These are phyloP conservation scores for Talaromyces sp. DNA, from an alignment of 2,329 filamentous ascomycete species.

Conservation along the genomic window DNA sequence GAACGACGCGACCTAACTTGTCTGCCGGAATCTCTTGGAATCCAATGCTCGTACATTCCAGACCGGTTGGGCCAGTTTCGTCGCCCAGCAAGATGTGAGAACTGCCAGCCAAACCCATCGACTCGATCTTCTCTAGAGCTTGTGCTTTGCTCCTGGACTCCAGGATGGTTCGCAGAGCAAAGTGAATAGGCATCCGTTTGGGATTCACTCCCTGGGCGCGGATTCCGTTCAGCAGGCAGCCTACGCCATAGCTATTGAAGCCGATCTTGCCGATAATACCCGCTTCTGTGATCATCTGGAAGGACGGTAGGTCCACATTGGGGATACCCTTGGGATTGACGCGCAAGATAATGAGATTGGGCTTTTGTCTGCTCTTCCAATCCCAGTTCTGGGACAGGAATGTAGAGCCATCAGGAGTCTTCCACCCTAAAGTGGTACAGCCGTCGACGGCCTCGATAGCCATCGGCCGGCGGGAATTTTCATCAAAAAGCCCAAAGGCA, in stretches of 20 bases:
- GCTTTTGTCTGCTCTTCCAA: background rate
- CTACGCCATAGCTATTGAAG: background rate
- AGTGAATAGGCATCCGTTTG: slow-evolving; percentile 4
- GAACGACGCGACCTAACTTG: background rate
- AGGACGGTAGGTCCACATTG: background rate
- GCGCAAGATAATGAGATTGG: background rate
- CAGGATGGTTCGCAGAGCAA: slow-evolving; percentile 3
- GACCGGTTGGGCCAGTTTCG: background rate
- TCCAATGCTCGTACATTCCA: background rate
- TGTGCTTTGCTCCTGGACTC: background rate
- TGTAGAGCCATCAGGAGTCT: too few relatives aligned
- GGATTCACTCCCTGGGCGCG: slow-evolving; percentile 3
- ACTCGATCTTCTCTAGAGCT: background rate
- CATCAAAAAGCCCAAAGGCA: background rate
- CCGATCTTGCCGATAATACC: slow-evolving; percentile 8
- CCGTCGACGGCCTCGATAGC: background rate
- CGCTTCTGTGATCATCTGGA: slow-evolving; percentile 4
- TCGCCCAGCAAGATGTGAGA: background rate
- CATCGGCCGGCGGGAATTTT: too few relatives aligned
- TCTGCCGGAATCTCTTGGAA: background rate
- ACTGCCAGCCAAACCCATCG: background rate
- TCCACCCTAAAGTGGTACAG: too few relatives aligned
- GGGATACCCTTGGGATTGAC: background rate
- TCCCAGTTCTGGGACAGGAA: slow-evolving; percentile 8
- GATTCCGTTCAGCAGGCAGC: background rate